Evolutionary conservation across 192 early-diverging fungal species (phyloP).

Genomic region (Jimgerdemannia lactiflua): DNA sequence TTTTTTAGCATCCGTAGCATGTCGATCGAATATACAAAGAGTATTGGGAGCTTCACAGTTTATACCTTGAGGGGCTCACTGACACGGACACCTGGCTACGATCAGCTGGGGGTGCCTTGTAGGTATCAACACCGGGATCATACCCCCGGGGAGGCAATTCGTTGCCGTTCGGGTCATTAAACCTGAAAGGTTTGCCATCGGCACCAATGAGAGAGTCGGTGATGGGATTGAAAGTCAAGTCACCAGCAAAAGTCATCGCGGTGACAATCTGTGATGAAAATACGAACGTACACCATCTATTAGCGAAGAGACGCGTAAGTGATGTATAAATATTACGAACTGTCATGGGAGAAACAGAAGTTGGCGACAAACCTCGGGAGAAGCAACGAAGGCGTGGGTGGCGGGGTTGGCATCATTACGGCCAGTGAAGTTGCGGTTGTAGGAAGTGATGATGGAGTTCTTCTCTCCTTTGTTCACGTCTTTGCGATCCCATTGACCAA

Average conservation of each 20-base stretch:
- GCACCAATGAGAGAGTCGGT: constrained; percentile 84
- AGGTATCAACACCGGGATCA: constrained; percentile 92
- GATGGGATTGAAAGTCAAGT: constrained; percentile 92
- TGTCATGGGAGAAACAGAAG: constrained; percentile 17
- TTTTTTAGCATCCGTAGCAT: too few relatives aligned
- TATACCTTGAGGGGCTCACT: constrained; percentile 57
- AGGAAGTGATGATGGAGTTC: constrained; percentile 98
- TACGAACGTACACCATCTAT: background rate
- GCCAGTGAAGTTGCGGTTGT: constrained; percentile 99
- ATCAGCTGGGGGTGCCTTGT: constrained; percentile 91
- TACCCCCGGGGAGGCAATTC: constrained; percentile 93
- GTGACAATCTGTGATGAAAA: constrained; percentile 57
- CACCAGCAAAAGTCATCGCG: constrained; percentile 93
- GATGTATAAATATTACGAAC: too few relatives aligned
- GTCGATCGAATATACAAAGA: too few relatives aligned
- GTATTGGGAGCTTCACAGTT: too few relatives aligned
- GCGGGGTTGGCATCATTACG: constrained; percentile 98
- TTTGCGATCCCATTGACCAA: constrained; percentile 98
- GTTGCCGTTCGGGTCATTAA: constrained; percentile 75
- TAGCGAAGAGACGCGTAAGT: too few relatives aligned
- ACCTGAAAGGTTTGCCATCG: constrained; percentile 95
- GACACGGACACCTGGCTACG: constrained; percentile 68
- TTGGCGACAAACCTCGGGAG: constrained; percentile 58
- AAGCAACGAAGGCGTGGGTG: constrained; percentile 95
- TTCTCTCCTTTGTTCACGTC: constrained; percentile 95